Base-by-base conservation (phyloP, 169 alveolate species). In the Plasmodium ovale region DNA sequence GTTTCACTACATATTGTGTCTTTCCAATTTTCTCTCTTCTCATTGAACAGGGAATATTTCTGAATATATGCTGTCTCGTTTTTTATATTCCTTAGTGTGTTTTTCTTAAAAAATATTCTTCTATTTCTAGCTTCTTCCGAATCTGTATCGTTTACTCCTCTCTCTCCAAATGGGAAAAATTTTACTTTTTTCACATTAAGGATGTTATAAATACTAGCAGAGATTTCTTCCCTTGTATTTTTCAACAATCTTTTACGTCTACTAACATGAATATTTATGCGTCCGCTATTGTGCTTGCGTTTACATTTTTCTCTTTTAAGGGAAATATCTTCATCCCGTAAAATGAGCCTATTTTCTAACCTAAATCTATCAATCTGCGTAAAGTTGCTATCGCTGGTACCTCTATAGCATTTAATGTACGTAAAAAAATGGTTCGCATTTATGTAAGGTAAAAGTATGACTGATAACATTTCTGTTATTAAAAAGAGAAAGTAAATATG, bases 401-500 rank as follows among this genome's bases (percentile, higher is more conserved):
- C 37, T n/a, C 65, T 65, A 33, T 65, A n/a, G 1, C 62, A 23
- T n/a, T 82, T 82, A 6, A 64, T 21, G 27, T 64, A 65, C n/a
- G 64, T 25, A 65, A 65, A 82, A 14, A 67, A n/a, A 49, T 37
- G 33, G 29, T 64, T 70, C n/a, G 58, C 19, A 79, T 65, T 79
- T 39, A 79, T 51, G 58, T 65, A 82, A 3, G 90, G 90, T 53
- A 82, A 49, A 6, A 82, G 29, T 31, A 82, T 37, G 10, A 65
- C 12, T 21, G 82, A 82, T 19, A 82, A 65, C 70, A 67, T 67
- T 82, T 82, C 90, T 16, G 90, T 82, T 35, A 82, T 82, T 59
- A 49, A 9, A 70, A 82, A 82, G 16, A 82, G 51, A 58, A 82
- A 82, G 35, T 35, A 65, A 21, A 82, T 65, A 70, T 82, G 90